Percentiles rank a stretch among this genome's conserved stretches.
These are phyloP conservation scores for Tetrastigma voinierianum DNA, from an alignment of 164 flowering plant species.

Conservation along the genomic window DNA sequence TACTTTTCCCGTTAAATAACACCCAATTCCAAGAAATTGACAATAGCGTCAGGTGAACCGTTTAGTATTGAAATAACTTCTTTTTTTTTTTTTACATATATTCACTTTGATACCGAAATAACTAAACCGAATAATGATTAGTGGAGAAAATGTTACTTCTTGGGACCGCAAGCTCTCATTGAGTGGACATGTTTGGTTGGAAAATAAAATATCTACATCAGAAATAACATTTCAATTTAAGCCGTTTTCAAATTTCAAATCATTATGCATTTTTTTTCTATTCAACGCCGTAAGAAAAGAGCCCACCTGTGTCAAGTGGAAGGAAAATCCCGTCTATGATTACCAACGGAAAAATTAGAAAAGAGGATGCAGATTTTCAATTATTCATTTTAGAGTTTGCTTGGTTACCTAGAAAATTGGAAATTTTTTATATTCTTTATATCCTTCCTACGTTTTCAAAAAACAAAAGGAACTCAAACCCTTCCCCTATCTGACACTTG, in stretches of 20 bases:
- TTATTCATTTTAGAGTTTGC: not conserved
- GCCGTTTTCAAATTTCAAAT: not conserved
- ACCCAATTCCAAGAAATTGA: not conserved
- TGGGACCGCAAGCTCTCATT: slow-evolving; percentile 7
- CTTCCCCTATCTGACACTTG: not conserved
- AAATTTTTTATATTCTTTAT: not conserved
- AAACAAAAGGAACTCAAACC: not conserved
- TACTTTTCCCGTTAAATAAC: no score
- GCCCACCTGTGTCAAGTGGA: not conserved
- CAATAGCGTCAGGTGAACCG: no score
- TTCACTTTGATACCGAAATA: no score
- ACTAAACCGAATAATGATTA: not conserved
- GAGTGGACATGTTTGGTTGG: slow-evolving; percentile 11
- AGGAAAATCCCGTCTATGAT: not conserved
- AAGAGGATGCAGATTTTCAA: no score
- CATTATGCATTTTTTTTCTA: not conserved
- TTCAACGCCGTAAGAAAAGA: slow-evolving; percentile 6
- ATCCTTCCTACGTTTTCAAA: not conserved
- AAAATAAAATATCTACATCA: not conserved
- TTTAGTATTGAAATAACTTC: no score
- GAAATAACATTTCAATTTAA: not conserved
- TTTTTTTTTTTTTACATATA: no score
- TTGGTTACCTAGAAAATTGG: not conserved
- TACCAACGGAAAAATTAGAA: no score
- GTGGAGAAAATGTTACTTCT: not conserved